Conservation (phyloP, 73 alveolate genomes). For the Paraurostyla sp. region DNA sequence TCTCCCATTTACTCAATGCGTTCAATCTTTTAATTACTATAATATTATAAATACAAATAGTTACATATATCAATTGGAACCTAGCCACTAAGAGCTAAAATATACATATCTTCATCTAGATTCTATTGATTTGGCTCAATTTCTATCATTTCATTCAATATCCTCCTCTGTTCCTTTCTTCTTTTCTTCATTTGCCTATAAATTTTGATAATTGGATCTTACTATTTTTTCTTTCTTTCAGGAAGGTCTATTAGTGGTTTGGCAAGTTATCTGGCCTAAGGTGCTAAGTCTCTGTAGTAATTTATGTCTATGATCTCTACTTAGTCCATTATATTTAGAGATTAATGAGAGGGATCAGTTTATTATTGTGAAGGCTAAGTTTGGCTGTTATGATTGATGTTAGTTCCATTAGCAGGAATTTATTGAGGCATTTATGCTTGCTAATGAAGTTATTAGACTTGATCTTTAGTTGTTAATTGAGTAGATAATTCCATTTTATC, state of each 20-base stretch:
- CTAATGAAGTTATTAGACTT: no score
- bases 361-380: background rate
- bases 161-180: background rate
- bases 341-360: constrained; percentile 43
- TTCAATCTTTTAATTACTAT: constrained; percentile 25
- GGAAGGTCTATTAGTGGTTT: background rate
- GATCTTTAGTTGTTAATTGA: background rate
- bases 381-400: background rate
- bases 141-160: background rate
- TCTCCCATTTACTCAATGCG: constrained; percentile 29
- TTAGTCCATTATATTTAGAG: background rate
- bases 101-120: constrained; percentile 33
- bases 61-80: constrained; percentile 22
- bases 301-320: constrained; percentile 13
- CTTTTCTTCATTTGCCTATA: constrained; percentile 1
- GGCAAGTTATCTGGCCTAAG: background rate
- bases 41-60: background rate
- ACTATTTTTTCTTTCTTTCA: background rate
- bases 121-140: constrained; percentile 24
- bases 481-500: background rate
- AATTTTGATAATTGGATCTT: background rate
- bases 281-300: constrained; percentile 38
- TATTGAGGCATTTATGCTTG: no score
- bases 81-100: background rate
- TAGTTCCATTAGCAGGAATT: no score